These are phyloP conservation scores for Carex scoparia DNA, from an alignment of 176 grass and related monocot species.

Conservation along the genomic window DNA sequence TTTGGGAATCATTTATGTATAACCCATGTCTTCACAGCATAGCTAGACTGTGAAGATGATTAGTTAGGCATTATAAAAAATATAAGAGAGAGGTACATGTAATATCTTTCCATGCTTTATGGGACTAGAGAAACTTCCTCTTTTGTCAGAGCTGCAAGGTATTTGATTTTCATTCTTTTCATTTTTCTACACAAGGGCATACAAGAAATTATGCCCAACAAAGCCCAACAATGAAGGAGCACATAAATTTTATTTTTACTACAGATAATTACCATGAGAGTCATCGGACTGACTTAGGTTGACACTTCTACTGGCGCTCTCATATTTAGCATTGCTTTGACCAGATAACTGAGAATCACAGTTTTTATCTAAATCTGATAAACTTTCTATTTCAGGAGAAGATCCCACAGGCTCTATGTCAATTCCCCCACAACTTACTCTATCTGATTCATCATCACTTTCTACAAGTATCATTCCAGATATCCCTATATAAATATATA, in stretches of 20 bases:
- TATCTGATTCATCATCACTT: slow-evolving; percentile 14
- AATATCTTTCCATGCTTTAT: not conserved
- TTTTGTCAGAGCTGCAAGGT: not conserved
- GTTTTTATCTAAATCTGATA: slow-evolving; percentile 4
- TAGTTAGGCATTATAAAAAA: not conserved
- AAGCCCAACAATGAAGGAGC: not conserved
- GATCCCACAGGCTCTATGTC: not conserved
- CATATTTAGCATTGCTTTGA: not conserved
- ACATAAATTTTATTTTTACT: not conserved
- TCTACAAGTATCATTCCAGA: slow-evolving; percentile 13
- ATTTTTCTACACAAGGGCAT: not conserved
- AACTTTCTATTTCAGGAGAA: slow-evolving; percentile 1
- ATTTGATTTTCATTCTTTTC: not conserved
- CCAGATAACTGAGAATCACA: not conserved
- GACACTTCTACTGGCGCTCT: not conserved
- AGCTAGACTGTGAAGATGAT: not conserved
- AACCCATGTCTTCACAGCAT: not conserved
- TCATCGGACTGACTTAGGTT: not conserved
- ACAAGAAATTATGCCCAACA: not conserved
- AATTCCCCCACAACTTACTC: not conserved
- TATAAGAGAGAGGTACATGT: not conserved
- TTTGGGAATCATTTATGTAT: not conserved
- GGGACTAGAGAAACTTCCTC: not conserved
- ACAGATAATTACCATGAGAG: not conserved
- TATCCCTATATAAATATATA: not conserved